Conservation (phyloP, 2,329 filamentous ascomycete species). For the Cryphonectria radicalis region DNA sequence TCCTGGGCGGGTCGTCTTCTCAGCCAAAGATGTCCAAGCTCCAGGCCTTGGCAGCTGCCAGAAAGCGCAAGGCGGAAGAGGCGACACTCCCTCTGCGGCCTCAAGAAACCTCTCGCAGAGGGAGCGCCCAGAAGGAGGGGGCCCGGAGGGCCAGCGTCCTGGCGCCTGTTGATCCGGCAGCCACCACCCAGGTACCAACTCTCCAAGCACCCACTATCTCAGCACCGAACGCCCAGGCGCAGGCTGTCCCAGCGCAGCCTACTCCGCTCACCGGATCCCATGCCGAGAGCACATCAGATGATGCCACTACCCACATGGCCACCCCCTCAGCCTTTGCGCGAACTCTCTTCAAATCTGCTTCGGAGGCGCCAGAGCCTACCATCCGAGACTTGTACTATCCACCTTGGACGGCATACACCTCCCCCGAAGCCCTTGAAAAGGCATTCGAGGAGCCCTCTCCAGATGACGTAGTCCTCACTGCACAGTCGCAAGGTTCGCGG, state of each 20-base stretch:
- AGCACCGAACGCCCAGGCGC: background rate
- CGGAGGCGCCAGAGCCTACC: slow-evolving; percentile 30
- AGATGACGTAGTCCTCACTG: slow-evolving; percentile 85
- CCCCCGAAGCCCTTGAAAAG: slow-evolving; percentile 51
- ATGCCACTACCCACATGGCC: slow-evolving; percentile 24
- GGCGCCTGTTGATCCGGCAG: background rate
- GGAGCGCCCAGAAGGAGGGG: background rate
- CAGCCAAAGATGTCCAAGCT: slow-evolving; percentile 84
- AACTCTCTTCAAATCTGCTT: slow-evolving; percentile 52
- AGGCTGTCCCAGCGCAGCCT: background rate
- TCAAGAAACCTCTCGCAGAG: background rate
- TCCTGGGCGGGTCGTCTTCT: slow-evolving; percentile 75
- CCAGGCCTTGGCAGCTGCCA: slow-evolving; percentile 83
- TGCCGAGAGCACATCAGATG: slow-evolving; percentile 8
- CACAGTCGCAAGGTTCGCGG: slow-evolving; percentile 86
- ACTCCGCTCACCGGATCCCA: background rate
- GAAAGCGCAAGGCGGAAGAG: slow-evolving; percentile 79
- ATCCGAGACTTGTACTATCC: slow-evolving; percentile 44
- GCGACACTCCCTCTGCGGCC: slow-evolving; percentile 7
- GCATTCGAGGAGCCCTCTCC: slow-evolving; percentile 87
- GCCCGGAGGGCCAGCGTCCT: background rate
- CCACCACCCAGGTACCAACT: background rate
- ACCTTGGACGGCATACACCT: slow-evolving; percentile 55
- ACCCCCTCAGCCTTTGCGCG: slow-evolving; percentile 61
- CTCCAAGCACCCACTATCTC: background rate